Conservation (phyloP, 176 grass and related monocot species). For the Musa itinerans region DNA sequence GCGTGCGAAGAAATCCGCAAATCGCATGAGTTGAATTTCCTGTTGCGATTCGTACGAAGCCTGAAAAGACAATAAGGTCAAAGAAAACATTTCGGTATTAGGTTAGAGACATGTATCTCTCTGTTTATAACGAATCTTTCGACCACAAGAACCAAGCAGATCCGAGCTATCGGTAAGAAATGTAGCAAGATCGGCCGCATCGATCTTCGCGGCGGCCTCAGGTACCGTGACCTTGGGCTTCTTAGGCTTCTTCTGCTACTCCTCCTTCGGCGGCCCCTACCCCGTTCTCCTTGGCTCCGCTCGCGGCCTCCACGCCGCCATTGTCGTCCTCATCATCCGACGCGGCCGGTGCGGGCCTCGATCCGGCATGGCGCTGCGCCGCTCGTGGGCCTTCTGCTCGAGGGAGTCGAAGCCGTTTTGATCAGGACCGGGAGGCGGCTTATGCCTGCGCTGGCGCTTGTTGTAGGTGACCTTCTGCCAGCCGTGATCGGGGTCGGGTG, state of each 20-base stretch:
- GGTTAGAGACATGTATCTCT: neutral
- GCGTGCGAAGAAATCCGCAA: slow-evolving; percentile 86
- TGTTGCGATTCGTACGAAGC: slow-evolving; percentile 69
- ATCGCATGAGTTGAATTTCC: slow-evolving; percentile 95
- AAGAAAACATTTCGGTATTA: neutral
- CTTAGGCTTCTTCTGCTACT: slow-evolving; percentile 66
- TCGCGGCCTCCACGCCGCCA: slow-evolving; percentile 24
- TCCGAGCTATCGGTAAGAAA: slow-evolving; percentile 37
- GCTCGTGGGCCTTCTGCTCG: neutral
- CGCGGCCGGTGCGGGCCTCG: neutral
- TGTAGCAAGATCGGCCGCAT: slow-evolving; percentile 50
- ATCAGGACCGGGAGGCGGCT: slow-evolving; percentile 21
- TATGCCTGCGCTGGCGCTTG: neutral
- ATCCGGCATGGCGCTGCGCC: slow-evolving; percentile 19
- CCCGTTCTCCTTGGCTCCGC: slow-evolving; percentile 29
- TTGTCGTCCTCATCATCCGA: slow-evolving; percentile 38
- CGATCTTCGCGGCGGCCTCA: slow-evolving; percentile 63
- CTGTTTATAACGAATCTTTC: neutral
- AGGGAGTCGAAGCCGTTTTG: slow-evolving; percentile 45
- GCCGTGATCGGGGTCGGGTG: slow-evolving; percentile 16
- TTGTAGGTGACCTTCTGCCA: slow-evolving; percentile 10
- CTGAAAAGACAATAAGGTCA: slow-evolving; percentile 20
- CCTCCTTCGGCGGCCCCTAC: slow-evolving; percentile 34
- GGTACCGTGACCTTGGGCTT: slow-evolving; percentile 73
- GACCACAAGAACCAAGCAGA: slow-evolving; percentile 28